phyloP scores from a whole-genome alignment of 305 asterid species.

The Fraxinus baroniana region DNA sequence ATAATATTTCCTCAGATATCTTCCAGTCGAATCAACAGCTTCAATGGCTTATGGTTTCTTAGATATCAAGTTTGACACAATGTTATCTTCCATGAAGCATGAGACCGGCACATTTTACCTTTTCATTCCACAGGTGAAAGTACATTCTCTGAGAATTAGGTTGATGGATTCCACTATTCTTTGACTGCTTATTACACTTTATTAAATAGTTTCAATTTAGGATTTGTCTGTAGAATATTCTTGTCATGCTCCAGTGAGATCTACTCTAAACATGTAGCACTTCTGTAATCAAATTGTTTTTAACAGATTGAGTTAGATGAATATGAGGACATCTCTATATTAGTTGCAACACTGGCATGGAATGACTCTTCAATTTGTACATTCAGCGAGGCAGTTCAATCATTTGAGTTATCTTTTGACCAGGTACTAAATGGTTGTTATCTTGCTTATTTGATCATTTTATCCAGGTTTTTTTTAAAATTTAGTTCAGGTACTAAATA shows the following conservation, averaged over 20 bases:
- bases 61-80: constrained; percentile 54
- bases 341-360: constrained; percentile 80
- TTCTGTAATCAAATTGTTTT: constrained; percentile 28
- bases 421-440: constrained; percentile 57
- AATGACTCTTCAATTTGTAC: constrained; percentile 56
- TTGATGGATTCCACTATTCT: neutral
- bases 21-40: constrained; percentile 60
- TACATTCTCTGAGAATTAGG: constrained; percentile 18
- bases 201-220: neutral
- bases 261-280: constrained; percentile 17
- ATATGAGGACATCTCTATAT: constrained; percentile 60
- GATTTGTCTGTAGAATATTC: constrained; percentile 14
- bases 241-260: neutral
- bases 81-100: constrained; percentile 45
- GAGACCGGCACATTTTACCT: constrained; percentile 67
- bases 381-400: constrained; percentile 57
- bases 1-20: constrained; percentile 53
- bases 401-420: constrained; percentile 49
- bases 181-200: constrained; percentile 4
- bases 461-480: neutral
- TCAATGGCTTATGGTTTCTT: constrained; percentile 83
- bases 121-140: constrained; percentile 77
- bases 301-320: constrained; percentile 84
- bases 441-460: constrained; percentile 5
- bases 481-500: neutral